Evolutionary conservation across 805 yeast species (phyloP).

Genomic region (Candida nitratophila): DNA sequence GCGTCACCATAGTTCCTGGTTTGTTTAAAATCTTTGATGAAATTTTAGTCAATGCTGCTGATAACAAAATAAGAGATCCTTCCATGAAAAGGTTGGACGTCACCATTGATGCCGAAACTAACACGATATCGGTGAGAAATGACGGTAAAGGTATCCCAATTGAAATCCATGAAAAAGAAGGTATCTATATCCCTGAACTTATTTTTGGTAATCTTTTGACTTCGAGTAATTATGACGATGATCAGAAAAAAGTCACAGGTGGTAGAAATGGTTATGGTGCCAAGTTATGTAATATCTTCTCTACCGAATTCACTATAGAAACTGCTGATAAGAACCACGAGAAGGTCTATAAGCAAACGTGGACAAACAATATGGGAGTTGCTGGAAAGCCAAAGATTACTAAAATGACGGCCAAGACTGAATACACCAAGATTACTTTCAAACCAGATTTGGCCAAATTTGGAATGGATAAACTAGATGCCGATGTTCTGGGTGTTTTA

Average conservation of each 20-base stretch:
- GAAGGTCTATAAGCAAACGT: conserved; percentile 66
- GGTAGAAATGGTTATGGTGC: conserved; percentile 99
- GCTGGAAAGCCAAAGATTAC: conserved; percentile 73
- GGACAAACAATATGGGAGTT: conserved; percentile 81
- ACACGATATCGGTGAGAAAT: conserved; percentile 72
- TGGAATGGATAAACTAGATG: conserved; percentile 78
- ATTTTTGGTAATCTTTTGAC: conserved; percentile 94
- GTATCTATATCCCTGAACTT: conserved; percentile 90
- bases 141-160: conserved; percentile 96
- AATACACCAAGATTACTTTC: conserved; percentile 82
- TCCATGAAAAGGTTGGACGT: conserved; percentile 82
- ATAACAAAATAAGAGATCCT: conserved; percentile 93
- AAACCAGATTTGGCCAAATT: conserved; percentile 82
- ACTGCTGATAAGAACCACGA: conserved; percentile 72
- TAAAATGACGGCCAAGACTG: conserved; percentile 48
- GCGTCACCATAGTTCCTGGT: conserved; percentile 88
- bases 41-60: conserved; percentile 96
- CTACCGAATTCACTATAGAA: conserved; percentile 78
- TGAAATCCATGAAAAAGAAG: conserved; percentile 86
- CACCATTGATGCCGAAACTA: conserved; percentile 67
- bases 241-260: conserved; percentile 93
- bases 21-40: conserved; percentile 95
- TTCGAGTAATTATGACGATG: conserved; percentile 92
- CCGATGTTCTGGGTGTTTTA: conserved; percentile 75
- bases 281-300: conserved; percentile 91